Conservation (phyloP, 1,284 basidiomycete genomes). For the Inonotus hispidus region DNA sequence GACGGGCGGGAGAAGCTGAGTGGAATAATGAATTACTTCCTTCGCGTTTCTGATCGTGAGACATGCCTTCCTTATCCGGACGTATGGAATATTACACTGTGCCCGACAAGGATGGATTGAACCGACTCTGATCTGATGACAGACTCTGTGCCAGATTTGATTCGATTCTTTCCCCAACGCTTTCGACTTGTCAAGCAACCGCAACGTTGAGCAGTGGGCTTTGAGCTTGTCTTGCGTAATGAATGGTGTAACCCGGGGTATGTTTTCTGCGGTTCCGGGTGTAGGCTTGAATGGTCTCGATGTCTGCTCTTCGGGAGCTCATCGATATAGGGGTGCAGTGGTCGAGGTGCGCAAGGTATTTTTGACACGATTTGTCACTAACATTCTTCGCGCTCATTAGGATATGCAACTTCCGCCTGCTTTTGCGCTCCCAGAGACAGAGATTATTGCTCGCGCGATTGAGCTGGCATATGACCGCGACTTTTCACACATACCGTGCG, state of each 20-base stretch:
- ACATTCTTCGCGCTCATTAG: constrained; percentile 34
- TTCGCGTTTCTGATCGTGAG: background rate
- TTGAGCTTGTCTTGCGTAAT: background rate
- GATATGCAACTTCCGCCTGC: constrained; percentile 87
- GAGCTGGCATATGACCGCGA: constrained; percentile 87
- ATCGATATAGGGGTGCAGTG: constrained; percentile 76
- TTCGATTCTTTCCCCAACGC: background rate
- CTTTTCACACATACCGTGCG: constrained; percentile 86
- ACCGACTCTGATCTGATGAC: background rate
- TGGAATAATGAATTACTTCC: too few species aligned
- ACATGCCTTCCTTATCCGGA: background rate
- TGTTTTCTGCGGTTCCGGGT: background rate
- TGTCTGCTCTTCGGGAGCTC: constrained; percentile 23
- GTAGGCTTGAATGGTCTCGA: background rate
- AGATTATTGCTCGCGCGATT: constrained; percentile 68
- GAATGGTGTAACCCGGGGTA: background rate
- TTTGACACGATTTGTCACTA: background rate
- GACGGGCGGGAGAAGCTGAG: background rate
- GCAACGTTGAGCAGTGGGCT: background rate
- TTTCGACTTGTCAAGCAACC: background rate
- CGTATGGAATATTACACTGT: background rate
- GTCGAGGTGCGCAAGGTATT: constrained; percentile 54
- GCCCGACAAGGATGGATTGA: background rate
- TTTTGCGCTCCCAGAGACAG: constrained; percentile 71
- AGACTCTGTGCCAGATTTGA: background rate